Base-by-base conservation (phyloP, 169 alveolate species). In the Cryptosporidium meleagridis region DNA sequence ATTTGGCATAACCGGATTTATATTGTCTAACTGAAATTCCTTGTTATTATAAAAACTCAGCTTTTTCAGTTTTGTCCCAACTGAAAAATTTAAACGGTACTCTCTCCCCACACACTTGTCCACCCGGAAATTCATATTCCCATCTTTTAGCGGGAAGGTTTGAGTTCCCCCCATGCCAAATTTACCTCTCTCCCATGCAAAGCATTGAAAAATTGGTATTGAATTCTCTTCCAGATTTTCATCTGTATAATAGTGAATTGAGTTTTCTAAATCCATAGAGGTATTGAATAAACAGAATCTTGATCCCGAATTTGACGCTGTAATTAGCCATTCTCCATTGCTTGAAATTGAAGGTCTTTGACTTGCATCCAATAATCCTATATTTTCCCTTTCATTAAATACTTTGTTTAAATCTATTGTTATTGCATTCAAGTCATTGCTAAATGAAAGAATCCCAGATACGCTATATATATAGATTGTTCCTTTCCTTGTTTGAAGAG, bases 31-130 rank as follows among this genome's bases (percentile, higher is more conserved):
- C 68, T 73, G 86, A 73, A 73, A 73, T 3, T 73, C 71, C 58
- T 59, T 73, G 31, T 80, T 80, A 26, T 62, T 51, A 59, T 45
- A 80, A 62, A 80, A 33, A 26, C 70, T 39, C 70, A 80, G 18
- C 35, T 62, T 37, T 45, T 58, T 67, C 31, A 21, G 44, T 59
- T 80, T 80, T 61, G 89, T 80, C 31, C 89, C 89, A 37, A 62
- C 75, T 35, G 75, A 59, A 62, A 80, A 80, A 59, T 51, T 62
- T 59, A 70, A 65, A 58, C 69, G 59, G 89, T 65, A 48, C 26
- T 59, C 89, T 55, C 68, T 73, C 89, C 89, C 89, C 89, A 80
- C 89, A 80, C 70, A 21, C 18, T 31, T 35, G 52, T 33, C 71
- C 33, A 52, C 26, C 72, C 71, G 37, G 44, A 58, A 73, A 35